Evolutionary conservation across 805 yeast species (phyloP).

Genomic region (Saccharomycopsis guyanensis): DNA sequence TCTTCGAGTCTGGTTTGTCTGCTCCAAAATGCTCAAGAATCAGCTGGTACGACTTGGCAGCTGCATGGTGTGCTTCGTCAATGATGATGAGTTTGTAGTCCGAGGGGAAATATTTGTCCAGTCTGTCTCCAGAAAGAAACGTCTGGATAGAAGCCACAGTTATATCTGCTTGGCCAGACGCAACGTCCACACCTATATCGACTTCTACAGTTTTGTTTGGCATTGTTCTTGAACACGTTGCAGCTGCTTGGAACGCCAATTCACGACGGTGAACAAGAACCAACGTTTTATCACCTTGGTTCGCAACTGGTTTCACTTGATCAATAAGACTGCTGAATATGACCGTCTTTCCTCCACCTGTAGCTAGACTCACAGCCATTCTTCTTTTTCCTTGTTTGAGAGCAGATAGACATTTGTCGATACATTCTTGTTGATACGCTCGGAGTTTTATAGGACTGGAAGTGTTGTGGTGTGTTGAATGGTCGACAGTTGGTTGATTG

Average conservation of each 20-base stretch:
- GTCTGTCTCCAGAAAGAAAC: slow-evolving; percentile 35
- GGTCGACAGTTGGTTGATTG: too few relatives aligned
- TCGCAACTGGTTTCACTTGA: slow-evolving; percentile 19
- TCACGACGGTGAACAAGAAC: slow-evolving; percentile 80
- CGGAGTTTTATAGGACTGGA: slow-evolving; percentile 22
- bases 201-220: slow-evolving; percentile 50
- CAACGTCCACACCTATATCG: slow-evolving; percentile 58
- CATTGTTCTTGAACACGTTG: slow-evolving; percentile 36
- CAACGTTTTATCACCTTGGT: slow-evolving; percentile 30
- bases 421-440: slow-evolving; percentile 66
- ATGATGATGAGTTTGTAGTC: slow-evolving; percentile 68
- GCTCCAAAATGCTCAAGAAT: slow-evolving; percentile 56
- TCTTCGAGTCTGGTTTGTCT: slow-evolving; percentile 30
- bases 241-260: slow-evolving; percentile 61
- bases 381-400: slow-evolving; percentile 40
- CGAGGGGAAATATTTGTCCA: slow-evolving; percentile 45
- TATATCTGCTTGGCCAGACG: slow-evolving; percentile 44
- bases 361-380: slow-evolving; percentile 79
- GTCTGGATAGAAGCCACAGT: slow-evolving; percentile 75
- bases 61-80: slow-evolving; percentile 93
- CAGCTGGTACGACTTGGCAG: slow-evolving; percentile 56
- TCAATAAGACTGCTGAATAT: slow-evolving; percentile 57
- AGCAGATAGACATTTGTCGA: slow-evolving; percentile 44
- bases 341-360: slow-evolving; percentile 94
- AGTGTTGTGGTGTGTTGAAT: too few relatives aligned